phyloP scores from a whole-genome alignment of 2,329 filamentous ascomycete genomes.

The Trichoderma arundinaceum region DNA sequence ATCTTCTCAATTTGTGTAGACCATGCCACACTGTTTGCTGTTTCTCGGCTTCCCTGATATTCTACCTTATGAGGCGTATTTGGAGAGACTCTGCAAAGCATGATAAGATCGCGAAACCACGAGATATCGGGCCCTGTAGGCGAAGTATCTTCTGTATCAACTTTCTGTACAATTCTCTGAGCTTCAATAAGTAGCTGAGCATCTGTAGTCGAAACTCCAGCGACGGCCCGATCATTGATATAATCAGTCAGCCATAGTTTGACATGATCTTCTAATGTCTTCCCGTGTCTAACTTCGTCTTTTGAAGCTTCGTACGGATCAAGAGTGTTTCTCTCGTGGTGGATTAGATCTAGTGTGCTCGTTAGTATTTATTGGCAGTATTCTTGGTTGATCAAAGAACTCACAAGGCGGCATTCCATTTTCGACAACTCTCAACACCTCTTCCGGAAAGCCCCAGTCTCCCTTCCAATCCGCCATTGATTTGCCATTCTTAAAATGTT shows the following conservation, averaged over 20 bases:
- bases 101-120: conserved; percentile 17
- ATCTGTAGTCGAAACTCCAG: background rate
- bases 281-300: background rate
- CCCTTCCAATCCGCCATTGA: conserved; percentile 53
- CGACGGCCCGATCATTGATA: conserved; percentile 1
- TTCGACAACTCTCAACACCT: conserved; percentile 12
- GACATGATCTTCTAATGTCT: conserved; percentile 21
- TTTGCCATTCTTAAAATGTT: conserved; percentile 50
- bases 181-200: conserved; percentile 17
- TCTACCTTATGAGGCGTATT: background rate
- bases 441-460: conserved; percentile 50
- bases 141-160: conserved; percentile 17
- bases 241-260: conserved; percentile 22
- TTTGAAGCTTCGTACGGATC: conserved; percentile 10
- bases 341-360: background rate
- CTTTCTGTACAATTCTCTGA: conserved; percentile 13
- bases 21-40: background rate
- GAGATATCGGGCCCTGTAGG: conserved; percentile 17
- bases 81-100: background rate
- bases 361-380: background rate
- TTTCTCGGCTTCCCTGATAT: background rate
- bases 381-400: background rate
- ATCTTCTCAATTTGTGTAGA: conserved; percentile 14
- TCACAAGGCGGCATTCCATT: conserved; percentile 27
- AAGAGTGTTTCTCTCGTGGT: conserved; percentile 10